Percentiles rank a stretch among this genome's conserved stretches.
Conservation (phyloP, 2,329 filamentous ascomycete species). For the Phialophora chinensis region DNA sequence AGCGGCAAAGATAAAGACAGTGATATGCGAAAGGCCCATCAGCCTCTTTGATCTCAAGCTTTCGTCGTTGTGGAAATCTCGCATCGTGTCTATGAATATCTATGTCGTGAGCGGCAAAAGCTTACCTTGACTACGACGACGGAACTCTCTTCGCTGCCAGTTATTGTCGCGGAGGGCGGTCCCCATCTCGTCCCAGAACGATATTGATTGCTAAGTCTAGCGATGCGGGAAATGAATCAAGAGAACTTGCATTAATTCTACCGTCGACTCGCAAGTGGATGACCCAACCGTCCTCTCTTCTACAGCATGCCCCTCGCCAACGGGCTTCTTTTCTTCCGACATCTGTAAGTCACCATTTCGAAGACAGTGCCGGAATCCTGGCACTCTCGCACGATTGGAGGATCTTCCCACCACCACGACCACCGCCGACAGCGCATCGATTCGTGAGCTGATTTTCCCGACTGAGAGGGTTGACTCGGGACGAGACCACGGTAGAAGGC, state of each 20-base stretch:
- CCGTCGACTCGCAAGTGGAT: not conserved
- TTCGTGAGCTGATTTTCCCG: not conserved
- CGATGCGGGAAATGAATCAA: not conserved
- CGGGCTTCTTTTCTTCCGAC: not conserved
- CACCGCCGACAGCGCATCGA: not conserved
- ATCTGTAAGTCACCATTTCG: not conserved
- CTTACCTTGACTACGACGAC: not conserved
- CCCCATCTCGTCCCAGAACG: not conserved
- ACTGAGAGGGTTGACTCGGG: not conserved
- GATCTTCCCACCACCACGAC: not conserved
- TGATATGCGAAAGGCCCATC: not conserved
- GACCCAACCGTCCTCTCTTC: not conserved
- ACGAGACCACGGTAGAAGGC: not conserved
- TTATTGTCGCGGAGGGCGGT: not conserved
- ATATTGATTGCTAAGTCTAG: not conserved
- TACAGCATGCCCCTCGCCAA: not conserved
- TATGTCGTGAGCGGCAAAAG: not conserved
- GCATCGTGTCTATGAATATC: not conserved
- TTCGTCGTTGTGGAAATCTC: not conserved
- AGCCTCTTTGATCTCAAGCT: not conserved
- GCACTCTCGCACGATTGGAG: constrained; percentile 1
- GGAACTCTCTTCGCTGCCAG: not conserved
- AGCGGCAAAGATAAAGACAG: not conserved
- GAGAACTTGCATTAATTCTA: not conserved
- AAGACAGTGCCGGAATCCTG: not conserved